These are phyloP conservation scores for Saccharum hybrid DNA, from an alignment of 202 grass and related monocot species.

Conservation along the genomic window DNA sequence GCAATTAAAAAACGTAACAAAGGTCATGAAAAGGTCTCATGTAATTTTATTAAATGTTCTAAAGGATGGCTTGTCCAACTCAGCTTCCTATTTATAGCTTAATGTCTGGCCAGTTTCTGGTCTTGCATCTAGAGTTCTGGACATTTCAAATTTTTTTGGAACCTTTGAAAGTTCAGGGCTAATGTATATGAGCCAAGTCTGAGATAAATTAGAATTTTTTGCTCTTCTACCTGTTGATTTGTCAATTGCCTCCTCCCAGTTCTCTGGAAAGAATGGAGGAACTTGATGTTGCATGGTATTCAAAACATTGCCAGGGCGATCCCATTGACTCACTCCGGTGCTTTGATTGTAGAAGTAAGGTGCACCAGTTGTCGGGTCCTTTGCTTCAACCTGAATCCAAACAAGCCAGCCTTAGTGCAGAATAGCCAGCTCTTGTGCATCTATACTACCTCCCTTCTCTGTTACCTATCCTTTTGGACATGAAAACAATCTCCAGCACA, in stretches of 20 bases:
- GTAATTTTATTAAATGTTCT: not conserved
- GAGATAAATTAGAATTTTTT: conserved; percentile 6
- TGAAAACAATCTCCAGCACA: not conserved
- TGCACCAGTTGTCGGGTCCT: conserved; percentile 67
- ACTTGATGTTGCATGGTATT: conserved; percentile 51
- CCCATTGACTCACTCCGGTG: conserved; percentile 80
- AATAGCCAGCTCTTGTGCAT: conserved; percentile 13
- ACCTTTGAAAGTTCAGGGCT: not conserved
- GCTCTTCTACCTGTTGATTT: conserved; percentile 65
- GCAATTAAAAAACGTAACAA: not conserved
- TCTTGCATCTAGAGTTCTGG: conserved; percentile 4
- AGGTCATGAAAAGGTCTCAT: not conserved
- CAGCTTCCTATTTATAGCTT: not conserved
- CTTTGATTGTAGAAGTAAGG: conserved; percentile 88
- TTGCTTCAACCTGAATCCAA: conserved; percentile 71
- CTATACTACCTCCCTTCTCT: not conserved
- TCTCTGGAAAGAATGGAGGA: conserved; percentile 62
- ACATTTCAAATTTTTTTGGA: conserved; percentile 6
- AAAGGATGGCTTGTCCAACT: conserved; percentile 6
- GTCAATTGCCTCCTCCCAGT: conserved; percentile 85
- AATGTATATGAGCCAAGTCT: not conserved
- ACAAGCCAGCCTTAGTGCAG: conserved; percentile 21
- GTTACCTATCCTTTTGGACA: conserved; percentile 7
- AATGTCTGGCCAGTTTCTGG: not conserved
- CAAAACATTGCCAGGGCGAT: conserved; percentile 48